These are phyloP conservation scores for Fragilaria crotonensis DNA, from an alignment of 108 stramenopile genomes.

Conservation along the genomic window DNA sequence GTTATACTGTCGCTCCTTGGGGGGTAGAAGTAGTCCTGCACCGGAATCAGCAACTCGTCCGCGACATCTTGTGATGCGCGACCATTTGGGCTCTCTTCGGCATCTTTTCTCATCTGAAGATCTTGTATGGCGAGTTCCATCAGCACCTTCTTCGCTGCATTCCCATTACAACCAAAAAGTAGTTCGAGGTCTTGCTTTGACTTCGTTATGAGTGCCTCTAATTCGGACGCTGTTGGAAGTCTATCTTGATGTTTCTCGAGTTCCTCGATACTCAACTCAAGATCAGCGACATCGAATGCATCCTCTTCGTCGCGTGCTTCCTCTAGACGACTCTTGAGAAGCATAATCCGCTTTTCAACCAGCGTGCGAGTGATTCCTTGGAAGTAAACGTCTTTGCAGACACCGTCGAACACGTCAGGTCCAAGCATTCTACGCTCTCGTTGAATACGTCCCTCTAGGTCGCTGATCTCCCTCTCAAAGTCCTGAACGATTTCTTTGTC, in stretches of 20 bases:
- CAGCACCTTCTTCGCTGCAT: background rate
- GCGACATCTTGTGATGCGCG: background rate
- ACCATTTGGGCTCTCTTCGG: background rate
- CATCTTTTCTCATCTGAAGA: background rate
- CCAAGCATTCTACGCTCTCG: background rate
- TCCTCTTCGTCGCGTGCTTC: background rate
- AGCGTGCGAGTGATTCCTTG: background rate
- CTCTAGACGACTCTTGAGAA: background rate
- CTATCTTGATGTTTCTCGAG: background rate
- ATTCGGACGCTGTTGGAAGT: background rate
- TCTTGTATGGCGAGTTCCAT: background rate
- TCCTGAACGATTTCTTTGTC: background rate
- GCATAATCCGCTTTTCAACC: background rate
- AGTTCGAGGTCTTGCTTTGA: background rate
- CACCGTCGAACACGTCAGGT: background rate
- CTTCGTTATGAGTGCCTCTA: background rate
- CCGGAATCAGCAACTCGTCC: conserved; percentile 7
- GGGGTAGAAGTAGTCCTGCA: conserved; percentile 7
- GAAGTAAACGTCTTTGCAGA: background rate
- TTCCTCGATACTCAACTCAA: background rate
- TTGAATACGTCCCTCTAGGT: background rate
- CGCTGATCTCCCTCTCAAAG: background rate
- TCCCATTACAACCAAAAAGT: background rate
- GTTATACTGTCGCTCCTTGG: conserved; percentile 7
- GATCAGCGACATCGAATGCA: background rate